Base-by-base conservation (phyloP, 176 grass and related monocot species). In the Miscanthus lutarioriparius region DNA sequence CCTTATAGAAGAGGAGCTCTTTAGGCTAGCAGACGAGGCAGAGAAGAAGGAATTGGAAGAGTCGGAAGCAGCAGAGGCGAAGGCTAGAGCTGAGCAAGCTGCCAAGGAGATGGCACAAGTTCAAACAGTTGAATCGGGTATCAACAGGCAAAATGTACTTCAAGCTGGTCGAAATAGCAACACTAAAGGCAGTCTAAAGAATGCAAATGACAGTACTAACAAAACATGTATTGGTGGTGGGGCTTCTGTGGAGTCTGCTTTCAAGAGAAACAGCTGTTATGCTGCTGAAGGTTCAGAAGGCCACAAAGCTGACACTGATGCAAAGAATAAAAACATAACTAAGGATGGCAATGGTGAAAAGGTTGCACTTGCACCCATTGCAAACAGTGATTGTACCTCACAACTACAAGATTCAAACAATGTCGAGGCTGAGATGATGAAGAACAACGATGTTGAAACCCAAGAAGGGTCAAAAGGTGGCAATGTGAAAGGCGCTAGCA, bases 1-100 rank as follows among this genome's bases (percentile, higher is more conserved):
- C 49, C 44, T 91, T 70, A 87, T 91, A 91, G 81, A 91, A 79
- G 89, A 87, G 76, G 85, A 91, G 76, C 85, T 91, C 30, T 87
- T 87, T 87, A 87, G 85, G 64, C 81, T 91, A 76, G 72, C 76
- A 4, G 85, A 91, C 41, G 89, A 80, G 41, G 89, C 85, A 56
- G 89, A 91, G 81, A 84, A 70, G 81, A 87, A 80, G 53, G 89
- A 91, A 66, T 26, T 91, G 62, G 76, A 91, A 80, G 89, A 87
- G 45, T 74, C 61, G 32, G 85, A 81, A 87, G 70, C 33, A 16
- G 82, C 82, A 69, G 81, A 80, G 80, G 70, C 33, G 36, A 91
- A 84, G 70, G 53, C 76, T 76, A 91, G 70, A 84, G 76, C 49
- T 76, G 80, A 76, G 22, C 44, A 80, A 51, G 70, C 76, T 84